Evolutionary conservation across 1,284 basidiomycete genomes (phyloP), one percentile per base, ranked within the genome.

Genomic region (Heterobasidion irregulare): DNA sequence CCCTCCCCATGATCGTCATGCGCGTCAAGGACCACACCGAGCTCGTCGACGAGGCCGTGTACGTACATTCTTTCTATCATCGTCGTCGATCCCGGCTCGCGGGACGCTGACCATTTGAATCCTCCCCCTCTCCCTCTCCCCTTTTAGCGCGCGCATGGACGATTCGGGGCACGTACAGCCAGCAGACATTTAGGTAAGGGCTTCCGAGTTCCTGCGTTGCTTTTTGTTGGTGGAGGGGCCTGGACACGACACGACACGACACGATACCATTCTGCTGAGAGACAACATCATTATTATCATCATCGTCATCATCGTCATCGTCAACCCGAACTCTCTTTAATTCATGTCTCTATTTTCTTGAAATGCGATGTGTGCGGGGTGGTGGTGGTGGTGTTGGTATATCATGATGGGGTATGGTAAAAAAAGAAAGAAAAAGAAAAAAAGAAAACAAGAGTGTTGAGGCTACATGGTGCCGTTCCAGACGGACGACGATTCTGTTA

Each of bases 1-100:
- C 72, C 3, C 64, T 75, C n/a, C 74, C 75, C n/a, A 75, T 76
- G 74, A 71, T 76, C 47, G 66, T 73, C 59, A 65, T 69, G 61
- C 70, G 75, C 15, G 73, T 75, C 15, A 67, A 66, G 53, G 68
- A 75, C 47, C 63, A 69, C 60, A 68, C 68, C 3, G 68, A 68
- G 12, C 60, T 61, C 7, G 55, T 61, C 19, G 67, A 68, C 44
- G 69, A 70, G 57, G 52, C 53, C 18, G 47, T 59, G 61, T 61
- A 26, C 52, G 61, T 56, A 13, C 26, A 10, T 32, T n/a, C 36
- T 18, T 34, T 10, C 36, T 13, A 6, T 50, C 2, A 15, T 50
- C 32, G 32, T 12, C 35, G 9, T 16, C 26, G 5, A n/a, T n/a
- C n/a, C 8, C 6, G 18, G 36, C 15, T 5, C 32, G 16, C 36